Evolutionary conservation across 164 flowering plant species (phyloP).

Genomic region (Aristolochia contorta): DNA sequence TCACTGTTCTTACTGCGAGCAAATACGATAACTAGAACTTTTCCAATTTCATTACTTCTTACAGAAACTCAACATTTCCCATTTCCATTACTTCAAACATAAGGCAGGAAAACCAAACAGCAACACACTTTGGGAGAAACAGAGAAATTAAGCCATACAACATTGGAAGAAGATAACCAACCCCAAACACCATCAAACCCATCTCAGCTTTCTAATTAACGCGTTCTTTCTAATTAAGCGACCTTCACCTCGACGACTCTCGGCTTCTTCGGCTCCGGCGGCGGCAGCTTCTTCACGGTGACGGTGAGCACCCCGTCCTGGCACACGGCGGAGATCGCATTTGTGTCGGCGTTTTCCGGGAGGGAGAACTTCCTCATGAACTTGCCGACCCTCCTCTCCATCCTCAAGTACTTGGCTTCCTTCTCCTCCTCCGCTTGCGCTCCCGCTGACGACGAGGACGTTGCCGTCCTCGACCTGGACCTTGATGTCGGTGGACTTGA

Average conservation of each 20-base stretch:
- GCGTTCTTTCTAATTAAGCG: neutral
- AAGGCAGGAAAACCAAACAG: too few species aligned
- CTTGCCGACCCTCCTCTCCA: conserved; percentile 60
- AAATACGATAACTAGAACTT: too few species aligned
- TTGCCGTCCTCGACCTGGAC: conserved; percentile 46
- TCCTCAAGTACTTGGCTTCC: conserved; percentile 41
- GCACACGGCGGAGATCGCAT: conserved; percentile 34
- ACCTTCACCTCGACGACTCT: conserved; percentile 48
- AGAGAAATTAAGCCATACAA: too few species aligned
- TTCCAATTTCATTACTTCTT: too few species aligned
- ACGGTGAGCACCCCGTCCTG: conserved; percentile 57
- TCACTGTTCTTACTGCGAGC: too few species aligned
- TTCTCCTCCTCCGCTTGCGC: conserved; percentile 31
- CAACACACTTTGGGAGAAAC: too few species aligned
- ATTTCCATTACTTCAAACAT: too few species aligned
- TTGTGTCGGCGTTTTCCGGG: conserved; percentile 47
- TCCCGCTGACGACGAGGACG: conserved; percentile 31
- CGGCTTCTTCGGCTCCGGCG: conserved; percentile 66
- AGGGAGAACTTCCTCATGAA: conserved; percentile 50
- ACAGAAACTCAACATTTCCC: too few species aligned
- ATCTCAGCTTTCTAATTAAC: too few species aligned
- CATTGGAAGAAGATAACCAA: too few species aligned
- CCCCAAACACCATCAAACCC: neutral
- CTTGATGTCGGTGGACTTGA: conserved; percentile 33
- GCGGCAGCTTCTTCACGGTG: conserved; percentile 49